A percentile compares a stretch with the other conserved stretches of the same genome.
phyloP scores from a whole-genome alignment of 495 filamentous ascomycete species.

The Niebla homalea region DNA sequence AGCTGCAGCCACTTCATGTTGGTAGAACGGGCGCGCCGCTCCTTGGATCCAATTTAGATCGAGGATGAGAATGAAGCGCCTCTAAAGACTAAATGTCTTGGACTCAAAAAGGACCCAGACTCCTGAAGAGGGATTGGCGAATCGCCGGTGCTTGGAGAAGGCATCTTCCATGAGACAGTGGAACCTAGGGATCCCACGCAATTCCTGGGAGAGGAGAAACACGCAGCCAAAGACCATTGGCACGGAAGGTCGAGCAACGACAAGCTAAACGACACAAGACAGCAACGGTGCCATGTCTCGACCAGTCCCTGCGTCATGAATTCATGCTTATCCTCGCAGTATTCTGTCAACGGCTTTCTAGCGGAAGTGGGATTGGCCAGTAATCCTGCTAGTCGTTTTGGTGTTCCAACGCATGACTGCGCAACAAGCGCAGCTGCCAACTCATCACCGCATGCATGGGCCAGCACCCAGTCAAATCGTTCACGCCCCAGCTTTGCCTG shows the following conservation, averaged over 20 bases:
- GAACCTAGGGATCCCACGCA: not conserved
- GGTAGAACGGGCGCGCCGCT: constrained; percentile 2
- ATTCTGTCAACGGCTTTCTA: not conserved
- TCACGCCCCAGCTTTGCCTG: constrained; percentile 19
- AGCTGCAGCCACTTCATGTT: not conserved
- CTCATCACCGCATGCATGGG: constrained; percentile 68
- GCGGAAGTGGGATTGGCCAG: constrained; percentile 8
- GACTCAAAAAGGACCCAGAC: not conserved
- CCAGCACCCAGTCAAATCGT: constrained; percentile 13
- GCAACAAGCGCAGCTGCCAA: constrained; percentile 66
- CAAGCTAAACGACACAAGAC: not conserved
- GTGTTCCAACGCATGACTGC: constrained; percentile 38
- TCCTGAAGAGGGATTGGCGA: not conserved
- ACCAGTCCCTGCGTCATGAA: not conserved
- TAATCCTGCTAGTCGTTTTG: constrained; percentile 20
- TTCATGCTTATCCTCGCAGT: not conserved
- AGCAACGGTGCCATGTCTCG: not conserved
- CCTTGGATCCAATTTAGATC: constrained; percentile 1
- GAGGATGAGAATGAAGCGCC: not conserved
- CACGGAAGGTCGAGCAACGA: not conserved
- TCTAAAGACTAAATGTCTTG: not conserved
- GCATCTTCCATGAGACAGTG: not conserved
- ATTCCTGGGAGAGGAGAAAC: not conserved
- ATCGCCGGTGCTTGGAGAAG: not conserved
- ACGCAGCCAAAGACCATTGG: constrained; percentile 2